These are phyloP conservation scores for Hypoxylon sp. DNA, from an alignment of 2,329 filamentous ascomycete genomes.

Conservation along the genomic window DNA sequence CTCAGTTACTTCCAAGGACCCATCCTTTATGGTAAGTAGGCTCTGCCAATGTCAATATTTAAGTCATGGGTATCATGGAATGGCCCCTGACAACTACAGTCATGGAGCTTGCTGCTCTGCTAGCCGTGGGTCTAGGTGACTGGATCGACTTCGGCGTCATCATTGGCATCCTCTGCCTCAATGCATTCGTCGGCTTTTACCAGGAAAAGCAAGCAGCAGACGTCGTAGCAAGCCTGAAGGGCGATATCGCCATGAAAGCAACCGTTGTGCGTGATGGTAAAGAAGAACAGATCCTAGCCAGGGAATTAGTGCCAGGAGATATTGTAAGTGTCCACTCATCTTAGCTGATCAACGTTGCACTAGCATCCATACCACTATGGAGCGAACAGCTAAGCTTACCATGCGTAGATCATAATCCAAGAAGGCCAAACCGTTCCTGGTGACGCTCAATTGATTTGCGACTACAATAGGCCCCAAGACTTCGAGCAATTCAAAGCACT, in stretches of 20 bases:
- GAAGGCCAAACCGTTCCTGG: conserved; percentile 80
- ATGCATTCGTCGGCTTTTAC: conserved; percentile 84
- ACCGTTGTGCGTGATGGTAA: conserved; percentile 76
- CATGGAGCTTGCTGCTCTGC: conserved; percentile 82
- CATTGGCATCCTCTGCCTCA: conserved; percentile 80
- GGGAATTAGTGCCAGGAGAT: conserved; percentile 82
- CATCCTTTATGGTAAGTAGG: conserved; percentile 77
- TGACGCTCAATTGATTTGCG: conserved; percentile 80
- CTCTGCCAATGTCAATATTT: background rate
- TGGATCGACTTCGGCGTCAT: conserved; percentile 86
- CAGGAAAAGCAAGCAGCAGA: conserved; percentile 86
- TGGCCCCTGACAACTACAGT: conserved; percentile 60
- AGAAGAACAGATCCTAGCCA: conserved; percentile 78
- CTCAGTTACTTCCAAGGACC: conserved; percentile 80
- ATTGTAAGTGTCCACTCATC: conserved; percentile 68
- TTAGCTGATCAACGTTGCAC: background rate
- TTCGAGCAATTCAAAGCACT: conserved; percentile 54
- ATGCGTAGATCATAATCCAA: conserved; percentile 73
- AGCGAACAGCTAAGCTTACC: conserved; percentile 8
- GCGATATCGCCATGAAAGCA: conserved; percentile 83
- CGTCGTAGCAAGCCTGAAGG: conserved; percentile 80
- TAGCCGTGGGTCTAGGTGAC: conserved; percentile 80
- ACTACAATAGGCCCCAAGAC: conserved; percentile 76
- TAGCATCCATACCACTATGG: background rate
- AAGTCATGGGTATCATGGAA: background rate